Evolutionary conservation across 2,329 filamentous ascomycete species (phyloP), one percentile per base, ranked within the genome.

Genomic region (Neurospora sp.): DNA sequence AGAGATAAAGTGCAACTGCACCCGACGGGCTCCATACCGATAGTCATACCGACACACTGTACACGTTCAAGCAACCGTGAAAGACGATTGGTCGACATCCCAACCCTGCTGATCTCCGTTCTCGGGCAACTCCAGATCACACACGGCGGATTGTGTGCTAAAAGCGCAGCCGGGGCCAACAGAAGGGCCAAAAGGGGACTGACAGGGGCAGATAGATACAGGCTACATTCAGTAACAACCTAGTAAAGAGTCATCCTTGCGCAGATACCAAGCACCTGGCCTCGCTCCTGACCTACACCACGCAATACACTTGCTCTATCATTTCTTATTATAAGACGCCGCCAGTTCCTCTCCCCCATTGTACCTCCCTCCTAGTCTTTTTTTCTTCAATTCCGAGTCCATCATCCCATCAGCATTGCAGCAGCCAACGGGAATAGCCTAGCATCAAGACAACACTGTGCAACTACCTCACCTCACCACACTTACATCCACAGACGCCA

Each of bases 81-180:
- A 75, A 75, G 71, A 76, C 72, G 72, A 76, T 76, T 76, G 75
- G 75, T 69, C 71, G 52, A 46, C 3, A 40, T 43, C 38, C 17
- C 67, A 67, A 67, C 67, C 68, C 70, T 68, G 71, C 71, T 70
- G 74, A 74, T 75, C 75, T 76, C 75, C 74, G 75, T 74, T 76
- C 74, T 75, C 75, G 75, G 75, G 12, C 52, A 33, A 36, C 52
- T 62, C 67, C 43, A 68, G 28, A 43, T n/a, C 19, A 57, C 41
- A 36, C 39, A 68, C 40, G 40, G 46, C 40, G 17, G 67, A 17
- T 40, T 68, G 39, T 46, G 39, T 46, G 46, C 67, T 46, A 67
- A 46, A 36, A 33, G 39, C 37, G 67, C 39, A 67, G 66, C 66
- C 41, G 23, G 39, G 38, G 40, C 67, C 36, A 46, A 39, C 28